Base-by-base conservation (phyloP, 192 early-diverging fungal species). In the Backusella circina region DNA sequence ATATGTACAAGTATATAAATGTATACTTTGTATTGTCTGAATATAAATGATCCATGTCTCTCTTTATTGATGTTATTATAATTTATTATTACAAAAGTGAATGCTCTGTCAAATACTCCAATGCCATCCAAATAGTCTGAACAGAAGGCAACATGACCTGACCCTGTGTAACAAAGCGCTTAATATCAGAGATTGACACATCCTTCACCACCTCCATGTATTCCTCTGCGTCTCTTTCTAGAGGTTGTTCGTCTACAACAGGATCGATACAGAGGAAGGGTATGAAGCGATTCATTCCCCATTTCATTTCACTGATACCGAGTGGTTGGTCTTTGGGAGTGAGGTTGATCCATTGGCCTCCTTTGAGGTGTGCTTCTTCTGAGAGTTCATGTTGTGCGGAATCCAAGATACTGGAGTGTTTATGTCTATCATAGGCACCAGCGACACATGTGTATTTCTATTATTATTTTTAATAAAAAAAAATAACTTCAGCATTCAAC, bases 261-360 rank as follows among this genome's bases (percentile, higher is more conserved):
- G 89, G 83, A 70, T 90, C 75, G 12, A 90, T 70, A 26, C 81
- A 85, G 6, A 90, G 67, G 71, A 80, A 90, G 0, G 88, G 87
- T 5, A 88, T 79, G 79, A 90, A 90, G 33, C 84, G 78, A 72
- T 90, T 90, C 21, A 69, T 72, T 33, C 84, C 82, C 89, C 89
- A 90, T 70, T 90, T 90, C 39, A 90, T 51, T 73, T 89, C 87
- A 47, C 78, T 79, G 54, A 89, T 89, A 6, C 88, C 88, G 23
- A 37, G 33, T 71, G 72, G 74, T n/a, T 85, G 84, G 8, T 73
- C 79, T 12, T 77, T 39, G 15, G 84, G 85, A 3, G 84, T 71
- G 6, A 90, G 72, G 28, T 72, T 65, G 32, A 90, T 81, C 82
- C 77, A 86, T n/a, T 64, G 21, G 7, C 86, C 89, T n/a, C 75